These are phyloP conservation scores for Chalaropsis thielavioides DNA, from an alignment of 2,329 filamentous ascomycete genomes.

Conservation along the genomic window DNA sequence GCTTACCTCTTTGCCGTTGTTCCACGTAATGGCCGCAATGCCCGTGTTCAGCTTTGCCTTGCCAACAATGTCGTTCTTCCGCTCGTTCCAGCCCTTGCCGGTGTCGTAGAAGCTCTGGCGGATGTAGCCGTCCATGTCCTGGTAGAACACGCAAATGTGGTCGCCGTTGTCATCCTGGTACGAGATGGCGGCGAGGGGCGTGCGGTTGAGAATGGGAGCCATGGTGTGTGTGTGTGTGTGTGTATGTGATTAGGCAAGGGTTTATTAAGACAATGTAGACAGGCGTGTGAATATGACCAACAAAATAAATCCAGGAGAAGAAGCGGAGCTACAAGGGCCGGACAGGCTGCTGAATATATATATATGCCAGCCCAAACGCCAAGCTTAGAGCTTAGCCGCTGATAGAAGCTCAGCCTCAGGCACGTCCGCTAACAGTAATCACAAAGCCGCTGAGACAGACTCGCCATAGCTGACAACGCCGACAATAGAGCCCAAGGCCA, in stretches of 20 bases:
- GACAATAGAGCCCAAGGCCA: not conserved
- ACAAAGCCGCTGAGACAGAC: not conserved
- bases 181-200: slow-evolving; percentile 15
- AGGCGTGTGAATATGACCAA: not conserved
- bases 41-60: slow-evolving; percentile 17
- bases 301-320: not conserved
- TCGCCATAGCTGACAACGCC: not conserved
- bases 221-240: not conserved
- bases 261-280: too few species aligned
- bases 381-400: not conserved
- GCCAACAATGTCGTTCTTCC: slow-evolving; percentile 14
- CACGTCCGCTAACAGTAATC: not conserved
- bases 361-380: not conserved
- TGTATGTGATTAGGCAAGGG: not conserved
- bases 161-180: slow-evolving; percentile 18
- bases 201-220: slow-evolving; percentile 17
- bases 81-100: slow-evolving; percentile 17
- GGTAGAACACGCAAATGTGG: slow-evolving; percentile 17
- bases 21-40: slow-evolving; percentile 17
- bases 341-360: not conserved
- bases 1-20: slow-evolving; percentile 17
- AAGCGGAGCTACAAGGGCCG: not conserved
- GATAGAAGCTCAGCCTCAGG: not conserved
- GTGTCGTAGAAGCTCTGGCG: slow-evolving; percentile 17
- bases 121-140: slow-evolving; percentile 17